phyloP scores from a whole-genome alignment of 352 stramenopile species.

The Lagenidium sp. region DNA sequence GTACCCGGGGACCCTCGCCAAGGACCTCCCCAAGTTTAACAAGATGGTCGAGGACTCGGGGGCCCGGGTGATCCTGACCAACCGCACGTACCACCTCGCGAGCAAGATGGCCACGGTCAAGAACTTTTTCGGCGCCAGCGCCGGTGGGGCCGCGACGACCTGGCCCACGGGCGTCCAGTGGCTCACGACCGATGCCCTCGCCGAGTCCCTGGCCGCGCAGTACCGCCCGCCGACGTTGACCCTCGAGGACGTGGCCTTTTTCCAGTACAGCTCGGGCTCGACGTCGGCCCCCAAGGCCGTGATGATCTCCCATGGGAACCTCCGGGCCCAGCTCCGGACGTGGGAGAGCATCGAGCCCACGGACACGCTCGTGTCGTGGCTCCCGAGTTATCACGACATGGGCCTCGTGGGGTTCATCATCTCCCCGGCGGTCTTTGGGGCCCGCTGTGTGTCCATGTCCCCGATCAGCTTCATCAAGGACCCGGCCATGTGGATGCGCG shows the following conservation, averaged over 20 bases:
- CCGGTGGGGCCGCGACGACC: conserved; percentile 18
- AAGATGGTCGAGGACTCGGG: conserved; percentile 62
- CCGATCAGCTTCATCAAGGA: conserved; percentile 85
- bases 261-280: conserved; percentile 79
- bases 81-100: conserved; percentile 69
- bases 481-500: conserved; percentile 72
- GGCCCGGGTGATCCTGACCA: conserved; percentile 55
- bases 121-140: conserved; percentile 65
- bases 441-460: conserved; percentile 72
- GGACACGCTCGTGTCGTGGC: conserved; percentile 71
- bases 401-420: conserved; percentile 80
- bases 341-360: conserved; percentile 52
- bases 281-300: conserved; percentile 76
- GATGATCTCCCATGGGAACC: conserved; percentile 78
- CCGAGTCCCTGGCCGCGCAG: conserved; percentile 32
- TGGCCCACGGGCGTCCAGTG: conserved; percentile 62
- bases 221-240: conserved; percentile 42
- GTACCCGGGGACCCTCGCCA: conserved; percentile 58
- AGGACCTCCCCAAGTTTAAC: conserved; percentile 77
- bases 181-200: conserved; percentile 59
- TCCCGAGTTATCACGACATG: conserved; percentile 83
- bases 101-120: conserved; percentile 79
- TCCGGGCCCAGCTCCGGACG: conserved; percentile 62
- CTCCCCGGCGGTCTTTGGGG: conserved; percentile 38
- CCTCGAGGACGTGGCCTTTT: conserved; percentile 64